Conservation (phyloP, 495 filamentous ascomycete species). For the Collariella sp. region DNA sequence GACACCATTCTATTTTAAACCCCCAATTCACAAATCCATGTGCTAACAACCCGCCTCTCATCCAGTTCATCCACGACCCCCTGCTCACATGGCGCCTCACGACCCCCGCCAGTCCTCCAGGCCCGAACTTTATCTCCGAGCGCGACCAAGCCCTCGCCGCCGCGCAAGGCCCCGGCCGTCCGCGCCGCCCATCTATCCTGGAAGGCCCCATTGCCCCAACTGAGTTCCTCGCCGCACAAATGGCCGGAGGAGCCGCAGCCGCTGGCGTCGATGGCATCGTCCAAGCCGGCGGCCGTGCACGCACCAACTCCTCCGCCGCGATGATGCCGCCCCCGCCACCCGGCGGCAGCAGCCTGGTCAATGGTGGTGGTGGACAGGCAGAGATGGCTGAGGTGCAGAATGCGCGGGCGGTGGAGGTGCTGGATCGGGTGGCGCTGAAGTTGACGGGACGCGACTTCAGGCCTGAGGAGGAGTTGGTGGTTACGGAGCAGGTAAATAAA, state of each 20-base stretch:
- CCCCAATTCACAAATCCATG: too few relatives aligned
- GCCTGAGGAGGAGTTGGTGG: constrained; percentile 65
- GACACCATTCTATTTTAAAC: not conserved
- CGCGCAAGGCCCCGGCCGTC: constrained; percentile 30
- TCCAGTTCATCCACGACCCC: constrained; percentile 92
- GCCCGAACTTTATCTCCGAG: constrained; percentile 73
- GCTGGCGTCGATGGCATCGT: constrained; percentile 38
- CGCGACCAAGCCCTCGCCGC: constrained; percentile 44
- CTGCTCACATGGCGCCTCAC: constrained; percentile 94
- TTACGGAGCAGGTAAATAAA: constrained; percentile 88
- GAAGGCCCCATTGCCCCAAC: constrained; percentile 49
- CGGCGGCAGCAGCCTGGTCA: constrained; percentile 23
- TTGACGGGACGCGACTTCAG: constrained; percentile 67
- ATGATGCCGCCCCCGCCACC: too few relatives aligned
- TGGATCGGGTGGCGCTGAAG: constrained; percentile 89
- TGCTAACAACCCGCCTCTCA: too few relatives aligned
- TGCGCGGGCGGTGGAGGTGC: constrained; percentile 81
- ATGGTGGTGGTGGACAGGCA: constrained; percentile 27
- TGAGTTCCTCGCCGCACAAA: constrained; percentile 40
- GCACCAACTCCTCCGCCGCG: constrained; percentile 44
- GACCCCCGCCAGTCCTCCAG: constrained; percentile 67
- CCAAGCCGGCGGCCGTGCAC: constrained; percentile 43
- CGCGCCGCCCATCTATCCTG: constrained; percentile 62
- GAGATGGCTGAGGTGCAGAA: constrained; percentile 75
- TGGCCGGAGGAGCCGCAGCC: constrained; percentile 31